Evolutionary conservation across 108 stramenopile genomes (phyloP).

Genomic region (Stephanodiscus minutulus): DNA sequence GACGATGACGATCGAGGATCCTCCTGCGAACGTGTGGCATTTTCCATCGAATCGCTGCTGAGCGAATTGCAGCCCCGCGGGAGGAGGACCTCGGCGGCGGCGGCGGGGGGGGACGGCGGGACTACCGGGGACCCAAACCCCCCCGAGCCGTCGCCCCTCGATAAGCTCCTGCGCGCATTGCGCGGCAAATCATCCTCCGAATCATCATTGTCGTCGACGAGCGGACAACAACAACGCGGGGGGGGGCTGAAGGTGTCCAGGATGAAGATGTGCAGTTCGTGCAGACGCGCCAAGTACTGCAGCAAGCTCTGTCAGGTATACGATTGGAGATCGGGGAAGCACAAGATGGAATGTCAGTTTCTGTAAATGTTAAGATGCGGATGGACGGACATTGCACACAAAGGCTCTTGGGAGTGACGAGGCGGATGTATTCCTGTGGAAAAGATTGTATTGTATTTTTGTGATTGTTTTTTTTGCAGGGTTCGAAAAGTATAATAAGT

Average conservation of each 20-base stretch:
- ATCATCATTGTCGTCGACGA: too few species aligned
- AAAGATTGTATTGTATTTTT: too few species aligned
- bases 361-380: conserved; percentile 39
- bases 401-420: too few species aligned
- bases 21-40: not conserved
- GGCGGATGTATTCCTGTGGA: too few species aligned
- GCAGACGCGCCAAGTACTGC: conserved; percentile 89
- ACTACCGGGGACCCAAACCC: not conserved
- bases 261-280: conserved; percentile 93
- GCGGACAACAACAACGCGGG: too few species aligned
- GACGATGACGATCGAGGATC: too few species aligned
- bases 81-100: too few species aligned
- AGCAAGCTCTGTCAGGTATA: conserved; percentile 88
- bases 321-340: conserved; percentile 89
- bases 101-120: not conserved
- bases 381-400: not conserved
- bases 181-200: conserved; percentile 15
- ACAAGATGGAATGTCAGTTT: conserved; percentile 89
- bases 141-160: conserved; percentile 18
- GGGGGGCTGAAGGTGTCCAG: conserved; percentile 59
- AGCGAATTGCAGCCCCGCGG: not conserved
- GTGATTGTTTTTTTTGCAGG: too few species aligned
- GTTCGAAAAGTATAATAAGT: too few species aligned
- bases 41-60: conserved; percentile 5
- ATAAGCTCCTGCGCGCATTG: conserved; percentile 5